Conservation (phyloP, 2,329 filamentous ascomycete genomes). For the Annulohypoxylon truncatum region DNA sequence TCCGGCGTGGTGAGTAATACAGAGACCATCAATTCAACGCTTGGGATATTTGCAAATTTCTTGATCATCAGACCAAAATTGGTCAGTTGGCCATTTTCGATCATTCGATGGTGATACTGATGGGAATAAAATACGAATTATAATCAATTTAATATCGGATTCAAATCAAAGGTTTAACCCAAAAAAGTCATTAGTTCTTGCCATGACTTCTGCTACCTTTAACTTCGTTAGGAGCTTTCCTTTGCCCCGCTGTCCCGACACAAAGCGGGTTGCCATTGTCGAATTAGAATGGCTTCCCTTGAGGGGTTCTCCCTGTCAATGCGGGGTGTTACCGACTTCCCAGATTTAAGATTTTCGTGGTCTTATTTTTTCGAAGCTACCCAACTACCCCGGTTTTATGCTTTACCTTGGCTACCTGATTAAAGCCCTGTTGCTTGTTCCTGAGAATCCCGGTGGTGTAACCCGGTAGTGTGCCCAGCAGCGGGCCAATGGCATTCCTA, state of each 20-base stretch:
- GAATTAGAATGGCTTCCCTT: slow-evolving; percentile 3
- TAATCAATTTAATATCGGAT: background rate
- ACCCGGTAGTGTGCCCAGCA: slow-evolving; percentile 38
- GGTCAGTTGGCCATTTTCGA: background rate
- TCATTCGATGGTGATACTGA: background rate
- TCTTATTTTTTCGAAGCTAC: slow-evolving; percentile 12
- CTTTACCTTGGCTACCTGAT: slow-evolving; percentile 14
- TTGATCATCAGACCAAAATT: slow-evolving; percentile 16
- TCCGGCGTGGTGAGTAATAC: too few relatives aligned
- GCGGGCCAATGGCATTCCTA: slow-evolving; percentile 23
- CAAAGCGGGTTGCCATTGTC: slow-evolving; percentile 22
- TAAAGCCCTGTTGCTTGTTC: slow-evolving; percentile 36
- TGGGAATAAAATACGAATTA: background rate
- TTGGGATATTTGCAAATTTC: slow-evolving; percentile 3
- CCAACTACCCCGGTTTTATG: slow-evolving; percentile 18
- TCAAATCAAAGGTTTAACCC: too few relatives aligned
- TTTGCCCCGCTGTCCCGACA: slow-evolving; percentile 32
- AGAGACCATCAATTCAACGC: slow-evolving; percentile 1
- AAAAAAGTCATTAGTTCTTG: background rate
- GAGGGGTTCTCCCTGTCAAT: slow-evolving; percentile 27
- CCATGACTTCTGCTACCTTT: background rate
- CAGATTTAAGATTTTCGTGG: slow-evolving; percentile 15
- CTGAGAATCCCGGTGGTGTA: slow-evolving; percentile 41
- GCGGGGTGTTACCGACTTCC: slow-evolving; percentile 38
- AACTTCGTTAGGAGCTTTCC: background rate